Evolutionary conservation across 495 filamentous ascomycete species (phyloP).

Genomic region (Ramalina peruviana): DNA sequence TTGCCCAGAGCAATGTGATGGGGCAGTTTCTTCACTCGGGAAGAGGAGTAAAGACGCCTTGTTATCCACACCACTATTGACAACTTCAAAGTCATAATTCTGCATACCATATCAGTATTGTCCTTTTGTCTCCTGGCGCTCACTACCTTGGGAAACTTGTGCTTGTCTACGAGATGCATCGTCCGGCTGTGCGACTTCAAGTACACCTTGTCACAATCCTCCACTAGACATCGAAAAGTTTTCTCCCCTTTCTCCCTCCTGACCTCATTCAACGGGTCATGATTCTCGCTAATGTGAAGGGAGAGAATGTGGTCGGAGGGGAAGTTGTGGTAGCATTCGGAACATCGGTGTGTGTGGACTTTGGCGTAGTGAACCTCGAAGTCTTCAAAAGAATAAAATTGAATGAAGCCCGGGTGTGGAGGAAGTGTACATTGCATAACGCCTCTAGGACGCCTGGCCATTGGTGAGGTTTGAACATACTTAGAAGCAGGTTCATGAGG

Average conservation of each 20-base stretch:
- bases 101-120: constrained; percentile 10
- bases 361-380: constrained; percentile 81
- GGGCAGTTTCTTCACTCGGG: background rate
- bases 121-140: background rate
- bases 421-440: constrained; percentile 69
- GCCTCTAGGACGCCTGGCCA: constrained; percentile 3
- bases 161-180: constrained; percentile 84
- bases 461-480: constrained; percentile 15
- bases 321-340: constrained; percentile 68
- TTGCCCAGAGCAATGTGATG: too few relatives aligned
- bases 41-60: constrained; percentile 56
- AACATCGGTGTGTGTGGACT: constrained; percentile 70
- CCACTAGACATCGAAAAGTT: constrained; percentile 80
- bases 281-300: constrained; percentile 84
- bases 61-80: constrained; percentile 78
- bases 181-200: constrained; percentile 68
- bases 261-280: constrained; percentile 66
- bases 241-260: constrained; percentile 68
- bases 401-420: constrained; percentile 52
- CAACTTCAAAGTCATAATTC: constrained; percentile 81
- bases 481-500: constrained; percentile 10
- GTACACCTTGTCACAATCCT: constrained; percentile 77
- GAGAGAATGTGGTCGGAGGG: constrained; percentile 56
- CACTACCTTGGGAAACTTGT: constrained; percentile 66
- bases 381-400: constrained; percentile 62